These are phyloP conservation scores for Mycena pura DNA, from an alignment of 768 basidiomycete genomes.

Conservation along the genomic window DNA sequence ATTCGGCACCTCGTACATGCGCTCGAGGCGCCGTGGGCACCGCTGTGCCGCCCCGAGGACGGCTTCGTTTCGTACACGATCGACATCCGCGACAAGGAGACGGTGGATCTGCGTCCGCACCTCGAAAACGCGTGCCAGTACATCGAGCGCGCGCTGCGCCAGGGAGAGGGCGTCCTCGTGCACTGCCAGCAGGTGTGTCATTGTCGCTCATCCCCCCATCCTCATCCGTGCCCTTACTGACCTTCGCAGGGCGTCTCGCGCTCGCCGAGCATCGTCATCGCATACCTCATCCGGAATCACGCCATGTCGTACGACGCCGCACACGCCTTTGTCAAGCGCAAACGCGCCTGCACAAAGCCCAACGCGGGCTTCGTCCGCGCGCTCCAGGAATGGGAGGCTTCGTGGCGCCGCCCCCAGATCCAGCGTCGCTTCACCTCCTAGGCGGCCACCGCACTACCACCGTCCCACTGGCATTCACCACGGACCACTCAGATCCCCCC, in stretches of 20 bases:
- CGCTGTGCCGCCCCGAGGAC: constrained; percentile 46
- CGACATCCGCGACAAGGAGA: constrained; percentile 67
- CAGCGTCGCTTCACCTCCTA: constrained; percentile 21
- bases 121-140: constrained; percentile 71
- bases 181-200: constrained; percentile 80
- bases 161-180: constrained; percentile 72
- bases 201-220: neutral
- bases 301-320: constrained; percentile 78
- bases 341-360: constrained; percentile 77
- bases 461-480: no score
- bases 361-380: constrained; percentile 77
- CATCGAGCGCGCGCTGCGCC: constrained; percentile 66
- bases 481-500: no score
- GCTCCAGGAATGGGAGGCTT: constrained; percentile 62
- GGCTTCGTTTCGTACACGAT: constrained; percentile 67
- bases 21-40: constrained; percentile 68
- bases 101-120: constrained; percentile 69
- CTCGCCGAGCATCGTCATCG: constrained; percentile 77
- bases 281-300: constrained; percentile 78
- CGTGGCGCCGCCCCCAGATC: constrained; percentile 13
- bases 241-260: constrained; percentile 73
- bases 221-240: constrained; percentile 7
- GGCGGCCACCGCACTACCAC: no score
- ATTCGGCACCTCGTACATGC: constrained; percentile 69
- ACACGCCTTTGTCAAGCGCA: constrained; percentile 61